A percentile compares a stretch with the other conserved stretches of the same genome.
Conservation (phyloP, 2,329 filamentous ascomycete species). For the Daldinia sp. region DNA sequence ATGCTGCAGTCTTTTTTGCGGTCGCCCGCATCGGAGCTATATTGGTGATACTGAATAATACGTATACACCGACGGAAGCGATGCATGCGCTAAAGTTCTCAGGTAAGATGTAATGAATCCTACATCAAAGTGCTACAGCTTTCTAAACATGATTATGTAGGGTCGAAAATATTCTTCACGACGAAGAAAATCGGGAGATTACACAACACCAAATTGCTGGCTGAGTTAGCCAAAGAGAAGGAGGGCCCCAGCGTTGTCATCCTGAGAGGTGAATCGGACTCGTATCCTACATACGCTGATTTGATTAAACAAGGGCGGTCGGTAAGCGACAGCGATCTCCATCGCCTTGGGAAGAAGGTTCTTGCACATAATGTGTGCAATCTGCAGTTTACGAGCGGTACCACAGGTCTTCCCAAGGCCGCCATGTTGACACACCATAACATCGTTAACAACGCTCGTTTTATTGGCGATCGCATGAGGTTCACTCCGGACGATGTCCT, state of each 20-base stretch:
- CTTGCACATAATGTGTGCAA: conserved; percentile 75
- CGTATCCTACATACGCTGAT: conserved; percentile 67
- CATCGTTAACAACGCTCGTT: conserved; percentile 71
- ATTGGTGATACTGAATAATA: conserved; percentile 83
- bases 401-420: conserved; percentile 76
- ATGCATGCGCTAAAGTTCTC: conserved; percentile 76
- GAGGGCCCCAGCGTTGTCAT: conserved; percentile 64
- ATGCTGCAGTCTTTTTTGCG: conserved; percentile 78
- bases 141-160: conserved; percentile 51
- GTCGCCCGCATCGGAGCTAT: conserved; percentile 72
- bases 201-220: conserved; percentile 68
- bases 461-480: conserved; percentile 78
- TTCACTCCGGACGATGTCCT: conserved; percentile 72
- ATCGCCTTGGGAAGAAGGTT: conserved; percentile 62
- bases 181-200: conserved; percentile 72
- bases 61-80: conserved; percentile 77
- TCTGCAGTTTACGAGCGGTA: conserved; percentile 79
- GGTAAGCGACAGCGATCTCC: conserved; percentile 59
- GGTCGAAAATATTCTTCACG: conserved; percentile 77
- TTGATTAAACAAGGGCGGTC: conserved; percentile 62
- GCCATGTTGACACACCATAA: conserved; percentile 77
- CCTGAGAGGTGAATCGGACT: conserved; percentile 61
- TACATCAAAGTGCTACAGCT: not conserved
- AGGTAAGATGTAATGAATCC: conserved; percentile 53
- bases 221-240: conserved; percentile 57